A percentile compares a stretch with the other conserved stretches of the same genome.
phyloP scores from a whole-genome alignment of 1,284 basidiomycete species.

The Stereum hirsutum region DNA sequence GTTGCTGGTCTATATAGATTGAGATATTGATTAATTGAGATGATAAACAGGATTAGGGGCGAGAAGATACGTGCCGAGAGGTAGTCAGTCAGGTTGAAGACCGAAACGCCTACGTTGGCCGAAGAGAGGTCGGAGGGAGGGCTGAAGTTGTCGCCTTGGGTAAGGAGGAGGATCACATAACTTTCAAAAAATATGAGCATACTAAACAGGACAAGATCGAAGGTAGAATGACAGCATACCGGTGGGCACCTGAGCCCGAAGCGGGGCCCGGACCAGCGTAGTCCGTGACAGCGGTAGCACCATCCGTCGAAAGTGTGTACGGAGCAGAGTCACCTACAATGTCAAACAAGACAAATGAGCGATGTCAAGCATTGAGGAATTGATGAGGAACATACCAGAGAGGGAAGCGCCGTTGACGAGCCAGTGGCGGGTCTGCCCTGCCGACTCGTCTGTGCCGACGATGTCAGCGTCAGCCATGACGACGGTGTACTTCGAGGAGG shows the following conservation, averaged over 20 bases:
- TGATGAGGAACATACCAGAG: slow-evolving; percentile 22
- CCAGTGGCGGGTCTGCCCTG: slow-evolving; percentile 70
- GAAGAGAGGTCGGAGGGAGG: slow-evolving; percentile 49
- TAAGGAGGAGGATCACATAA: slow-evolving; percentile 60
- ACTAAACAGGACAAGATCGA: neutral
- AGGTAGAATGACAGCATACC: slow-evolving; percentile 27
- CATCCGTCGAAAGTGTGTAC: slow-evolving; percentile 31
- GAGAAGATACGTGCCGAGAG: slow-evolving; percentile 26
- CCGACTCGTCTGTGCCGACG: slow-evolving; percentile 43
- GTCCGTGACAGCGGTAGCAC: slow-evolving; percentile 47
- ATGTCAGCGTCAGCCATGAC: slow-evolving; percentile 64
- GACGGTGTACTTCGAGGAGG: slow-evolving; percentile 49
- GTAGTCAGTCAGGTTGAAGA: slow-evolving; percentile 45
- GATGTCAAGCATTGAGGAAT: neutral
- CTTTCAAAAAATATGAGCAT: slow-evolving; percentile 22
- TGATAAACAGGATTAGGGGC: slow-evolving; percentile 4
- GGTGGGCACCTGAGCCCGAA: slow-evolving; percentile 60
- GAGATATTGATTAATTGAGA: slow-evolving; percentile 4
- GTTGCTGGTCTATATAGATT: slow-evolving; percentile 30
- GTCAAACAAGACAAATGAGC: slow-evolving; percentile 1
- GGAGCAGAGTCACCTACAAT: slow-evolving; percentile 13
- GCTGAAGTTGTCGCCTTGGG: slow-evolving; percentile 51
- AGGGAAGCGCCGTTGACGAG: slow-evolving; percentile 61
- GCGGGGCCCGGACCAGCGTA: slow-evolving; percentile 72
- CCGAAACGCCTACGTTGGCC: slow-evolving; percentile 36